Conservation (phyloP, 2,329 filamentous ascomycete species). For the Stromatinia cepivora region DNA sequence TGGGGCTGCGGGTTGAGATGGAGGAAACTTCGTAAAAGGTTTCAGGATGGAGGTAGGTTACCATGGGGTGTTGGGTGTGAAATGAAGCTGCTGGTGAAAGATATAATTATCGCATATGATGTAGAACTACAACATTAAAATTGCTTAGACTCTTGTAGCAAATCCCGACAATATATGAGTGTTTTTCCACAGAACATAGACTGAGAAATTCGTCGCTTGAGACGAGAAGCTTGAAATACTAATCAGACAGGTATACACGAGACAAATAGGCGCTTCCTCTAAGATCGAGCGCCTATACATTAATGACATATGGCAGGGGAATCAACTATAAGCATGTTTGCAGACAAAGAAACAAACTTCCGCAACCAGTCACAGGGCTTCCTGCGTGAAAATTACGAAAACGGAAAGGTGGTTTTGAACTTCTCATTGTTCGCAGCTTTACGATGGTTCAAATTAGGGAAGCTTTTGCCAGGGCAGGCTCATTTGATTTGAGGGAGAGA, state of each 20-base stretch:
- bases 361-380: constrained; percentile 16
- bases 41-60: background rate
- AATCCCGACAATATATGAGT: background rate
- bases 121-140: background rate
- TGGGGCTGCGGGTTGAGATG: background rate
- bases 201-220: background rate
- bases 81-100: background rate
- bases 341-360: constrained; percentile 6
- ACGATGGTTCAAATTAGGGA: background rate
- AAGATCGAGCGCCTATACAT: background rate
- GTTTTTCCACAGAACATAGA: background rate
- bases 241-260: background rate
- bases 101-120: background rate
- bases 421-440: constrained; percentile 17
- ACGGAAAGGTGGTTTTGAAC: background rate
- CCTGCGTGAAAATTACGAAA: background rate
- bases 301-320: background rate
- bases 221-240: background rate
- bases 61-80: background rate
- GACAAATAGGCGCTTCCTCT: background rate
- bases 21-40: constrained; percentile 12
- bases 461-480: accelerated
- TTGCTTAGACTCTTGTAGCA: too few species aligned
- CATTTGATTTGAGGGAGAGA: too few species aligned
- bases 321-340: background rate